Evolutionary conservation across 2,329 filamentous ascomycete genomes (phyloP).

Genomic region (Colletotrichum tropicale): DNA sequence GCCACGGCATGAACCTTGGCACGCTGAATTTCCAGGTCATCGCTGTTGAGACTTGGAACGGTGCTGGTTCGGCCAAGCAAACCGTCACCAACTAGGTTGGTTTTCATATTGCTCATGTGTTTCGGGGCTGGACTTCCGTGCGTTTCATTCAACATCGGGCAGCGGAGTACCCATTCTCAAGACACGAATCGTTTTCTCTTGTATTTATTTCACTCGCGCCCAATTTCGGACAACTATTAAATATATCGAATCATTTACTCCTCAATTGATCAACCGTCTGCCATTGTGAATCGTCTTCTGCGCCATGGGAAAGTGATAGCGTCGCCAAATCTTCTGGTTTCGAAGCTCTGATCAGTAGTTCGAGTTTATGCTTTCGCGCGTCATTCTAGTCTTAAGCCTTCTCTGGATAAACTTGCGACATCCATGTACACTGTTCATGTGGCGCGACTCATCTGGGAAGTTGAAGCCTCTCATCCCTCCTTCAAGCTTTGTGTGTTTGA

Average conservation of each 20-base stretch:
- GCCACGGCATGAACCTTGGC: constrained; percentile 50
- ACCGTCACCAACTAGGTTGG: background rate
- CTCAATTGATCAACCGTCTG: background rate
- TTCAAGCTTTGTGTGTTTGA: background rate
- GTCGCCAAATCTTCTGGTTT: background rate
- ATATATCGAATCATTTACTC: background rate
- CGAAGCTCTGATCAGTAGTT: background rate
- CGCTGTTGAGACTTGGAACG: constrained; percentile 50
- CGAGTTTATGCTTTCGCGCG: background rate
- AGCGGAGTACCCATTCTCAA: background rate
- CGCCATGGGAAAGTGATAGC: accelerated
- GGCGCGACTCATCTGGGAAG: background rate
- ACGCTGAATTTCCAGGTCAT: constrained; percentile 55
- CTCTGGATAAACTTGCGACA: background rate
- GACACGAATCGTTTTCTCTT: background rate
- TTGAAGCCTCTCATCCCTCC: background rate
- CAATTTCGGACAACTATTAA: background rate
- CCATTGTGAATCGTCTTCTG: background rate
- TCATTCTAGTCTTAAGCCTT: background rate
- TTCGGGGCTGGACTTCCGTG: background rate
- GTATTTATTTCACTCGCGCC: background rate
- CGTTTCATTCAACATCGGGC: background rate
- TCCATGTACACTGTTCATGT: background rate
- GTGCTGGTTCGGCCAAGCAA: constrained; percentile 20
- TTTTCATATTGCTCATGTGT: background rate